Evolutionary conservation across 2,329 filamentous ascomycete genomes (phyloP).

Genomic region (Aureobasidium subglaciale): DNA sequence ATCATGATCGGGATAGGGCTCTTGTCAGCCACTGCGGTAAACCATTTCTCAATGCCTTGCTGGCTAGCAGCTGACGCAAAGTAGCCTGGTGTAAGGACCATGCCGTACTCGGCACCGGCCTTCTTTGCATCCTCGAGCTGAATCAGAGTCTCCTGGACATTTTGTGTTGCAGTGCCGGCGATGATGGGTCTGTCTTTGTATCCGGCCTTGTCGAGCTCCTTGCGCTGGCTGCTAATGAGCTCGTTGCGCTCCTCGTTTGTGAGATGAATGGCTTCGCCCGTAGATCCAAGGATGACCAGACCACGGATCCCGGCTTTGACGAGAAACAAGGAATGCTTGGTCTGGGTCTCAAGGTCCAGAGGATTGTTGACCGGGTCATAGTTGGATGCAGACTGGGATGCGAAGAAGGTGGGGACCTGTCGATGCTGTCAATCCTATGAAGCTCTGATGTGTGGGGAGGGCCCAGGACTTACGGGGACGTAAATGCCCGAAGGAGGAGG

Average conservation of each 20-base stretch:
- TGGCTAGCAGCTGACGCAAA: slow-evolving; percentile 54
- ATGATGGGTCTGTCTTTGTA: slow-evolving; percentile 55
- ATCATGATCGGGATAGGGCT: slow-evolving; percentile 55
- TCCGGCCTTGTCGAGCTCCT: slow-evolving; percentile 49
- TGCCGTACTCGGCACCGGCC: slow-evolving; percentile 54
- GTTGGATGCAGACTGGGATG: slow-evolving; percentile 37
- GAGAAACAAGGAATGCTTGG: slow-evolving; percentile 53
- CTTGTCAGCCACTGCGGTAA: slow-evolving; percentile 52
- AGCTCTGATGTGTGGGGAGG: background rate
- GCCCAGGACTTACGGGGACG: slow-evolving; percentile 37
- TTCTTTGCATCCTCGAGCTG: slow-evolving; percentile 49
- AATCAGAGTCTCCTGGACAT: slow-evolving; percentile 54
- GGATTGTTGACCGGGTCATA: slow-evolving; percentile 42
- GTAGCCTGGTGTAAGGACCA: slow-evolving; percentile 59
- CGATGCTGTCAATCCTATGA: background rate
- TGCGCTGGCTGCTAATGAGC: slow-evolving; percentile 49
- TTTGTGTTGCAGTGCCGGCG: slow-evolving; percentile 55
- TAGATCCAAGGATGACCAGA: slow-evolving; percentile 56
- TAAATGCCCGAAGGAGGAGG: slow-evolving; percentile 50
- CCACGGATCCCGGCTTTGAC: slow-evolving; percentile 54
- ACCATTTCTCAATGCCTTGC: slow-evolving; percentile 55
- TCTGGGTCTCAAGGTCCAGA: slow-evolving; percentile 53
- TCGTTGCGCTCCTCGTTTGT: slow-evolving; percentile 50
- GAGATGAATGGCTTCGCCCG: slow-evolving; percentile 58
- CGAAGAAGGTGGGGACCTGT: slow-evolving; percentile 58